Conservation (phyloP, 805 yeast genomes). For the Wickerhamiella sergipiensis region DNA sequence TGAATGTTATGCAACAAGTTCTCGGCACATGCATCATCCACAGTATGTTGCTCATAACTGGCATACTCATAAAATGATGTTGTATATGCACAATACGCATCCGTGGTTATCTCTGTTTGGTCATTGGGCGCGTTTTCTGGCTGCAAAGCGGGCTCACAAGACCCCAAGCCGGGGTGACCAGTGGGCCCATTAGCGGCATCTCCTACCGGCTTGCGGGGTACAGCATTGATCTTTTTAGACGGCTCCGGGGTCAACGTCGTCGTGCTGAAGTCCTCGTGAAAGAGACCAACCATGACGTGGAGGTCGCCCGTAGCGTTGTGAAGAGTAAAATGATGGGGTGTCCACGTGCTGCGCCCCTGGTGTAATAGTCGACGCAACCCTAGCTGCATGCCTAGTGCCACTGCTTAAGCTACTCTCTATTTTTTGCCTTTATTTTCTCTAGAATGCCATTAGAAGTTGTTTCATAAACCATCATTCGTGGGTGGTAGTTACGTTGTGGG, state of each 20-base stretch:
- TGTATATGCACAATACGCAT: neutral
- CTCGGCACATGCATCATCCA: neutral
- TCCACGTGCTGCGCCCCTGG: neutral
- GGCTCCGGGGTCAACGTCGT: neutral
- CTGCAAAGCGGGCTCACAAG: neutral
- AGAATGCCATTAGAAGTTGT: too few species aligned
- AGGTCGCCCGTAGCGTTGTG: neutral
- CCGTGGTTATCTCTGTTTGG: neutral
- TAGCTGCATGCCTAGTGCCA: neutral
- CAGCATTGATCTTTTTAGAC: neutral
- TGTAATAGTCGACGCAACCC: neutral
- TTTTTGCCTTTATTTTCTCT: too few species aligned
- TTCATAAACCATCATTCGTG: too few species aligned
- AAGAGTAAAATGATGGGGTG: neutral
- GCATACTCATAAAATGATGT: neutral
- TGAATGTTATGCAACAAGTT: neutral
- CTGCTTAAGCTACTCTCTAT: too few species aligned
- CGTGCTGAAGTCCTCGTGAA: conserved; percentile 8
- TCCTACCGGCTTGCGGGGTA: neutral
- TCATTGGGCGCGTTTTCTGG: neutral
- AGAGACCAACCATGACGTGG: conserved; percentile 8
- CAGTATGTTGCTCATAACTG: neutral
- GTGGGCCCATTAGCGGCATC: neutral
- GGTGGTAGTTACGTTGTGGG: too few species aligned
- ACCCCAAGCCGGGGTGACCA: neutral